Percentiles rank a stretch among this genome's conserved stretches.
Conservation (phyloP, 1,284 basidiomycete species). For the Cryptococcus sp. region DNA sequence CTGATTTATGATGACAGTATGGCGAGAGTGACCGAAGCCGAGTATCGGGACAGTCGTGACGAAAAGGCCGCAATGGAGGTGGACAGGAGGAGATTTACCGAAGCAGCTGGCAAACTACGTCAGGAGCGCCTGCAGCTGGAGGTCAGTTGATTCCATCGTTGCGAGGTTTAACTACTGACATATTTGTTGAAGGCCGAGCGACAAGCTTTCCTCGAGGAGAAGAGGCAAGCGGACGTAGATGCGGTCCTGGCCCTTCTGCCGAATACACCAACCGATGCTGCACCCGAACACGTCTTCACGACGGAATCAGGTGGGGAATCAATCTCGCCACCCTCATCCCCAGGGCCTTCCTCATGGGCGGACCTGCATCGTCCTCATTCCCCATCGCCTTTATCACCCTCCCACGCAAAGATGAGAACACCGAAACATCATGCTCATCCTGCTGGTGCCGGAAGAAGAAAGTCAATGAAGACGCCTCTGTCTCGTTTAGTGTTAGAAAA, state of each 20-base stretch:
- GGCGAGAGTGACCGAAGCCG: slow-evolving; percentile 10
- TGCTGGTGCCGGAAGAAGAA: slow-evolving; percentile 16
- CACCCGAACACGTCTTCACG: not conserved
- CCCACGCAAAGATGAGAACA: slow-evolving; percentile 19
- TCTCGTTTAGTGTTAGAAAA: slow-evolving; percentile 48
- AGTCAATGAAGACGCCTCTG: slow-evolving; percentile 38
- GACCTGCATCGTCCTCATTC: slow-evolving; percentile 24
- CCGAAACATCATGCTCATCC: slow-evolving; percentile 29
- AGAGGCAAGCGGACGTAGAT: slow-evolving; percentile 65
- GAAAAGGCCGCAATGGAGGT: slow-evolving; percentile 59
- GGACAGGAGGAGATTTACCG: slow-evolving; percentile 67
- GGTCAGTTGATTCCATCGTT: slow-evolving; percentile 54
- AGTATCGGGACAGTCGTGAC: slow-evolving; percentile 28
- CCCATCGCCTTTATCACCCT: slow-evolving; percentile 44
- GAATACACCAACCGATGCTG: slow-evolving; percentile 53
- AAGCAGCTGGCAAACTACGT: slow-evolving; percentile 64
- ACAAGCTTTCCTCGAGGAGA: slow-evolving; percentile 66
- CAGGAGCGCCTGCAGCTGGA: slow-evolving; percentile 69
- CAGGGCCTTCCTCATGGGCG: slow-evolving; percentile 14
- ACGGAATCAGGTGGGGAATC: not conserved
- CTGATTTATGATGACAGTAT: slow-evolving; percentile 13
- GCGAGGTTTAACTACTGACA: slow-evolving; percentile 6
- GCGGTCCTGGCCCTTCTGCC: slow-evolving; percentile 64
- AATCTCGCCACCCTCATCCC: not conserved
- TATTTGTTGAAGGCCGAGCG: slow-evolving; percentile 61